A percentile compares a stretch with the other conserved stretches of the same genome.
These are phyloP conservation scores for Chrysoporthe cubensis DNA, from an alignment of 2,329 filamentous ascomycete species.

Conservation along the genomic window DNA sequence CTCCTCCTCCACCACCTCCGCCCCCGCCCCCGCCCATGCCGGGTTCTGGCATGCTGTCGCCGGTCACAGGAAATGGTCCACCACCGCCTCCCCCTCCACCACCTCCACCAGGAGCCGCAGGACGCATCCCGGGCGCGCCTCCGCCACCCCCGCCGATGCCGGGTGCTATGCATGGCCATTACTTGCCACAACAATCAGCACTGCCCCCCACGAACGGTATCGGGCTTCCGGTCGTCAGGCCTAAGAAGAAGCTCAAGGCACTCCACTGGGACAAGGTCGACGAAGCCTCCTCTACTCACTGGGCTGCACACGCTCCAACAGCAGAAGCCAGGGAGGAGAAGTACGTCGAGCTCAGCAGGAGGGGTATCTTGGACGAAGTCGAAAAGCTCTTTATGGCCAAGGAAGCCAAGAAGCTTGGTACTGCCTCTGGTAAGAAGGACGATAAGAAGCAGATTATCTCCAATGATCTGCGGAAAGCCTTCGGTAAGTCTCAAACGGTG, in stretches of 20 bases:
- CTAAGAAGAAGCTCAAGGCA: constrained; percentile 99
- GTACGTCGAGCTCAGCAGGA: constrained; percentile 88
- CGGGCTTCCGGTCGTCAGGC: constrained; percentile 78
- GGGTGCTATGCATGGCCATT: constrained; percentile 74
- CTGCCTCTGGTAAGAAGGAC: constrained; percentile 73
- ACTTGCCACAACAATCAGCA: constrained; percentile 67
- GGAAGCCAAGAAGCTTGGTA: constrained; percentile 87
- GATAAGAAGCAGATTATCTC: constrained; percentile 99
- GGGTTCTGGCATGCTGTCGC: constrained; percentile 32
- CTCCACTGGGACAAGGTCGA: constrained; percentile 99
- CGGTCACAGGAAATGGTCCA: constrained; percentile 33
- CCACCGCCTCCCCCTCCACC: constrained; percentile 47
- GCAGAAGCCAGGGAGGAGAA: constrained; percentile 91
- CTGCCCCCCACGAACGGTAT: constrained; percentile 61
- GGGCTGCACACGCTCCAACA: constrained; percentile 86
- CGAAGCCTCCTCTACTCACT: constrained; percentile 86
- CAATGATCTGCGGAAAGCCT: constrained; percentile 84
- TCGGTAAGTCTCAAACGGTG: constrained; percentile 57
- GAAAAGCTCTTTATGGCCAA: constrained; percentile 98
- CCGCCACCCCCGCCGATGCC: constrained; percentile 48
- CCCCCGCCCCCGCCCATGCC: constrained; percentile 52
- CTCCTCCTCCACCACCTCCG: constrained; percentile 47
- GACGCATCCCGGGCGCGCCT: constrained; percentile 29
- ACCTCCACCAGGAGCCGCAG: constrained; percentile 47
- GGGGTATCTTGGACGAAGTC: constrained; percentile 95